A percentile compares a stretch with the other conserved stretches of the same genome.
Evolutionary conservation across 176 grass and related monocot genomes (phyloP).

Genomic region (Canna indica): DNA sequence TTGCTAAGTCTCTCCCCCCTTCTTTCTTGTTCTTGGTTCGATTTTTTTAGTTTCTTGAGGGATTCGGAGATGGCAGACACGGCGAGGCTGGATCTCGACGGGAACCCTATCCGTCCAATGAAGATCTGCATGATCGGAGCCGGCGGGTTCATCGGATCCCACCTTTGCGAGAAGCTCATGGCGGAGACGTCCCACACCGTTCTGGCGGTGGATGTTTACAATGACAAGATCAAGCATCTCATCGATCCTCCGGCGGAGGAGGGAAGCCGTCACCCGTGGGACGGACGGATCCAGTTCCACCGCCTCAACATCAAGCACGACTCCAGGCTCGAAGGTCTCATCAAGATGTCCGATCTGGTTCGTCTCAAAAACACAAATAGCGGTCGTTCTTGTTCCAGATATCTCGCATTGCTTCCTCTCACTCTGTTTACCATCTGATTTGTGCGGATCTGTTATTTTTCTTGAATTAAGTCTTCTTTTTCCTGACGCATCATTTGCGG

Average conservation of each 20-base stretch:
- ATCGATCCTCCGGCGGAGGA: slow-evolving; percentile 35
- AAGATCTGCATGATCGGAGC: slow-evolving; percentile 16
- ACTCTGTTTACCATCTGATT: not conserved
- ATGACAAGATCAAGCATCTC: slow-evolving; percentile 95
- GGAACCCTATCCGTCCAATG: not conserved
- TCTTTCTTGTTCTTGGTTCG: not conserved
- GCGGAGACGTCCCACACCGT: slow-evolving; percentile 58
- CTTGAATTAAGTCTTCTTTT: not conserved
- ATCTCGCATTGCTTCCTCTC: not conserved
- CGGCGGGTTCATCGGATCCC: slow-evolving; percentile 75
- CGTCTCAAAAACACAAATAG: not conserved
- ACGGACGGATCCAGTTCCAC: slow-evolving; percentile 62
- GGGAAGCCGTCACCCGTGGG: slow-evolving; percentile 5
- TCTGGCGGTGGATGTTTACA: slow-evolving; percentile 78
- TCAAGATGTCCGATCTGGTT: slow-evolving; percentile 93
- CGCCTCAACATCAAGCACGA: slow-evolving; percentile 91
- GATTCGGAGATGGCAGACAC: not conserved
- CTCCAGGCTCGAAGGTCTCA: slow-evolving; percentile 73
- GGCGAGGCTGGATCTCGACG: not conserved
- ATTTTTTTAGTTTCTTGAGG: not conserved
- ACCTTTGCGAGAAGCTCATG: slow-evolving; percentile 95
- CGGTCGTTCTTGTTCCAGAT: not conserved
- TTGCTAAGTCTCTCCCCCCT: not conserved
- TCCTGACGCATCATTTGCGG: not conserved
- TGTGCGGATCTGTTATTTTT: not conserved